These are phyloP conservation scores for Pleurotus cornucopiae DNA, from an alignment of 768 basidiomycete genomes.

Conservation along the genomic window DNA sequence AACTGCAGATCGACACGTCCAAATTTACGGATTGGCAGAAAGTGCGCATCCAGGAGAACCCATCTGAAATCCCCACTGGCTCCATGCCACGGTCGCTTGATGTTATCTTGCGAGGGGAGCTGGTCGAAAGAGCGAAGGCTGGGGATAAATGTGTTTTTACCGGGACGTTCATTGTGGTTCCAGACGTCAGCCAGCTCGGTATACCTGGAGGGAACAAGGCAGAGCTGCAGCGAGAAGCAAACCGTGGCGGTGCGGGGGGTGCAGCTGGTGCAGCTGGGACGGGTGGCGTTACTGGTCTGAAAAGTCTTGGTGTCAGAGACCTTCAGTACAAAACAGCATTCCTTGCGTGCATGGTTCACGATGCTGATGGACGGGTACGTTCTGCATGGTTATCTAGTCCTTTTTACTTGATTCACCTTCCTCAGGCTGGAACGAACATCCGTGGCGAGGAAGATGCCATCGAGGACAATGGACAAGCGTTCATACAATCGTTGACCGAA, in stretches of 20 bases:
- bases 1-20: conserved; percentile 91
- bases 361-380: conserved; percentile 83
- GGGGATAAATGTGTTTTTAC: conserved; percentile 99
- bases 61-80: conserved; percentile 97
- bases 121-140: conserved; percentile 98
- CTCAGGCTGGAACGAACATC: conserved; percentile 78
- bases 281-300: conserved; percentile 89
- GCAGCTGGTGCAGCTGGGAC: conserved; percentile 61
- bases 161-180: conserved; percentile 97
- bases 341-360: conserved; percentile 95
- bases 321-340: conserved; percentile 99
- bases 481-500: conserved; percentile 84
- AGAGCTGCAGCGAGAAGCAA: conserved; percentile 84
- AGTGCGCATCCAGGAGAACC: conserved; percentile 97
- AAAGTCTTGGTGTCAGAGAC: conserved; percentile 91
- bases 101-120: conserved; percentile 90
- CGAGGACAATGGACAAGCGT: conserved; percentile 76
- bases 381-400: not conserved
- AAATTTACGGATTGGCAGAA: conserved; percentile 99
- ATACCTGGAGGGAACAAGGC: conserved; percentile 92
- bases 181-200: conserved; percentile 94
- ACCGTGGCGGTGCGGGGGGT: conserved; percentile 50
- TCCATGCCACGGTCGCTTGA: conserved; percentile 97
- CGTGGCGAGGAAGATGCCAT: conserved; percentile 84
- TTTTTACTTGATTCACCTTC: conserved; percentile 5